Base-by-base conservation (phyloP, 164 flowering plant species). In the Platanus orientalis region DNA sequence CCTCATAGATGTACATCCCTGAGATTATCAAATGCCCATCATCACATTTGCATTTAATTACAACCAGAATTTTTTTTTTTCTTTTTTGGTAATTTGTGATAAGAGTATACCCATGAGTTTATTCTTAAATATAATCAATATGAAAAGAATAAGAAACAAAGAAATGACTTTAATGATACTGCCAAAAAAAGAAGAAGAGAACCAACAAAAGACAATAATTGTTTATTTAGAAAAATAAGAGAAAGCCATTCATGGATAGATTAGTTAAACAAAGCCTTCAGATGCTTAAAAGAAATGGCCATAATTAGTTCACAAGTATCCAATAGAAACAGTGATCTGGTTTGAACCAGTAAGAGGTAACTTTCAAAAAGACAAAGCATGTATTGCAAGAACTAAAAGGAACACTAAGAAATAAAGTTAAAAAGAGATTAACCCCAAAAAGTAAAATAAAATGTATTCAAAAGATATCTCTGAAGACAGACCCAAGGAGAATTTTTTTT, bases 341-440 rank as follows among this genome's bases (percentile, higher is more conserved):
- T 51, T 29, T 28, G 55, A 67, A 54, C 72, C 72, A 67, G 69
- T 66, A 60, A 64, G 29, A 56, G 53, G 30, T 53, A 29, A 60
- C 12, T 55, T 64, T 58, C 64, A 60, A 48, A 61, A 64, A 62
- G 79, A 65, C 71, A 63, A 73, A 71, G 14, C 39, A 56, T 56
- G 40, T 58, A 3, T 29, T 32, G 61, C 27, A n/a, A n/a, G 12
- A 29, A 36, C n/a, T 39, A 30, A 54, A 53, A 48, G 24, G 40
- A 24, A n/a, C n/a, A n/a, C n/a, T n/a, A n/a, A n/a, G n/a, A n/a
- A n/a, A 44, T 19, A 28, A 19, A 56, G 49, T 19, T 27, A 68
- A 34, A 32, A 32, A 32, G 9, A 32, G 9, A 32, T 4, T 4
- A 32, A 32, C 9, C 36, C 36, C 36, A 17, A 45, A 19, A 45